Conservation (phyloP, 2,329 filamentous ascomycete genomes). For the Alternaria sp. region DNA sequence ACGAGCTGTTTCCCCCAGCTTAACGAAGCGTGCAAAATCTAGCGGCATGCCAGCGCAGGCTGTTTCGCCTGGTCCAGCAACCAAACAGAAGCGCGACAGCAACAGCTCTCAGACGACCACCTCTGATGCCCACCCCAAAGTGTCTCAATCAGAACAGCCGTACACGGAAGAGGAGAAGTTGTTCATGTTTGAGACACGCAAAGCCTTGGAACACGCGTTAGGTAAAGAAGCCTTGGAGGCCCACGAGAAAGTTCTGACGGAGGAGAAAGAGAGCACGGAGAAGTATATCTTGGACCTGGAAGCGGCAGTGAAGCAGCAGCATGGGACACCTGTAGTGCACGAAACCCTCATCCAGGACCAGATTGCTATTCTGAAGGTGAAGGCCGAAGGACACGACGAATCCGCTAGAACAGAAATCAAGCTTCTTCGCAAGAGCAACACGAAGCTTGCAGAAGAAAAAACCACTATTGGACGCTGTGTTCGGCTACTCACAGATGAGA, state of each 20-base stretch:
- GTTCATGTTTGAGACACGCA: conserved; percentile 6
- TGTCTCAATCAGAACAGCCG: neutral
- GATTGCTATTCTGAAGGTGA: conserved; percentile 5
- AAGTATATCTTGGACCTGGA: conserved; percentile 8
- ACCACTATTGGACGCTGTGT: neutral
- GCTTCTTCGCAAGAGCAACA: conserved; percentile 6
- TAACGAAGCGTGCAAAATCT: neutral
- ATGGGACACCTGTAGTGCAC: neutral
- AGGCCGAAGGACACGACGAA: conserved; percentile 1
- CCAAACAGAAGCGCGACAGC: neutral
- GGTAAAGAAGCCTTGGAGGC: conserved; percentile 6
- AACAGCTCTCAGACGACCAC: no score
- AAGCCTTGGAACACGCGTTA: conserved; percentile 3
- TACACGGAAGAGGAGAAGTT: neutral
- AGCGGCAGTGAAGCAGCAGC: conserved; percentile 8
- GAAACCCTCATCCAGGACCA: neutral
- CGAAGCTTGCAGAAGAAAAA: conserved; percentile 1
- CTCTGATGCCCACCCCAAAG: neutral
- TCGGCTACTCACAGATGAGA: neutral
- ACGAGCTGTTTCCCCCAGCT: neutral
- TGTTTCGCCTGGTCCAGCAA: neutral
- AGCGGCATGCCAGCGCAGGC: neutral
- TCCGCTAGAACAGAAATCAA: conserved; percentile 4
- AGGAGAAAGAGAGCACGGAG: conserved; percentile 6
- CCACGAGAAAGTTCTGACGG: neutral